Evolutionary conservation across 164 flowering plant genomes (phyloP).

Genomic region (Euptelea pleiosperma): DNA sequence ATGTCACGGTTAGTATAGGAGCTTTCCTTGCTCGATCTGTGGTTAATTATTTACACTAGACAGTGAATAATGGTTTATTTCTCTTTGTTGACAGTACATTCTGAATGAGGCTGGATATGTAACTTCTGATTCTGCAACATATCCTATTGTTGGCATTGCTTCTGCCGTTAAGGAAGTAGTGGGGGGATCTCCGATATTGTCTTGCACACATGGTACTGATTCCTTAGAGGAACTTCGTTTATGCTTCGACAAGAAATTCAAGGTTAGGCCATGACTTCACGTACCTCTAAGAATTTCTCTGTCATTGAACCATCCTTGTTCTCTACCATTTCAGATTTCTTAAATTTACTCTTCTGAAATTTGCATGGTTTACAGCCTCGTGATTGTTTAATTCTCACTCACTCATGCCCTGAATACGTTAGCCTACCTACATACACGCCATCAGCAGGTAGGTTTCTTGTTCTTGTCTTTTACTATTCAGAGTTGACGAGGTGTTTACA

Average conservation of each 20-base stretch:
- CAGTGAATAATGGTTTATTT: too few relatives aligned
- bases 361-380: conserved; percentile 47
- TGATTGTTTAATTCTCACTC: conserved; percentile 37
- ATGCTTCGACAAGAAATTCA: too few relatives aligned
- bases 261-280: too few relatives aligned
- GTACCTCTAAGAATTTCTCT: too few relatives aligned
- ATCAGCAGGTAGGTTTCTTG: conserved; percentile 15
- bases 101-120: too few relatives aligned
- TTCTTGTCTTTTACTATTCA: not conserved
- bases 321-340: too few relatives aligned
- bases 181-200: conserved; percentile 49
- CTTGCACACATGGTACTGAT: conserved; percentile 56
- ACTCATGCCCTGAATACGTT: conserved; percentile 57
- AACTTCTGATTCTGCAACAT: conserved; percentile 57
- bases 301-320: too few relatives aligned
- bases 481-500: not conserved
- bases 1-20: conserved; percentile 73
- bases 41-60: too few relatives aligned
- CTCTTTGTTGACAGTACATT: conserved; percentile 58
- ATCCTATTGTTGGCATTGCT: conserved; percentile 64
- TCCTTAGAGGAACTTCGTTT: too few relatives aligned
- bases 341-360: conserved; percentile 1
- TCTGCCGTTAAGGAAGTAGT: conserved; percentile 69
- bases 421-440: conserved; percentile 48
- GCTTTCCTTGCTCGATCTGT: too few relatives aligned